Base-by-base conservation (phyloP, 2,329 filamentous ascomycete species). In the Botrytis cinerea region DNA sequence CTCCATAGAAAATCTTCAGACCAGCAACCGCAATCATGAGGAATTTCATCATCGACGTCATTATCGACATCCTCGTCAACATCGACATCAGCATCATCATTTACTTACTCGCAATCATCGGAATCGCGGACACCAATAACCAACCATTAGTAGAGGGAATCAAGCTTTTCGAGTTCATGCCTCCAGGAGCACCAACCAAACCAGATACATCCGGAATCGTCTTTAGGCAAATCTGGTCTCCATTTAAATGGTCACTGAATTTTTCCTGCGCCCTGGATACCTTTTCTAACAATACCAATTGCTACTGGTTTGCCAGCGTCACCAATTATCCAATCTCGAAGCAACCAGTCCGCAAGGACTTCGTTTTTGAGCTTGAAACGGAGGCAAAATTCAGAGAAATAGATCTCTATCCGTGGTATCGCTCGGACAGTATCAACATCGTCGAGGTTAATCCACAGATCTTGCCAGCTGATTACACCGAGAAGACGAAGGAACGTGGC, bases 221-320 rank as follows among this genome's bases (percentile, higher is more conserved):
- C 46, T 16, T 20, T 16, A 18, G 16, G 1, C 48, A 28, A 9
- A 22, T 54, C 64, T 9, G 4, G 28, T 28, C 9, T 22, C 22
- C 28, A 5, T 38, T 22, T 1, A 0, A 8, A 25, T 67, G 45
- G 63, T 2, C 14, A 12, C 45, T 51, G 14, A 3, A 12, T 3
- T 46, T 66, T 22, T 0, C 1, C 10, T 48, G 63, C 45, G 22
- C 14, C 6, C 18, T n/a, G 20, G 45, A 66, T 12, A 8, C 8
- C 12, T 12, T 1, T 2, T n/a, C 1, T 32, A 7, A n/a, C 45
- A 3, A n/a, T 18, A 14, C 20, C 1, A 3, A n/a, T 14, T 67
- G 45, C 28, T 0, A 0, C 2, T 51, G 14, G 45, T 2, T 1
- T 5, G 7, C 1, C 20, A 3, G 7, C 3, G 0, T 8, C 22